Base-by-base conservation (phyloP, 495 filamentous ascomycete species). In the Evansstolkia leycettana region DNA sequence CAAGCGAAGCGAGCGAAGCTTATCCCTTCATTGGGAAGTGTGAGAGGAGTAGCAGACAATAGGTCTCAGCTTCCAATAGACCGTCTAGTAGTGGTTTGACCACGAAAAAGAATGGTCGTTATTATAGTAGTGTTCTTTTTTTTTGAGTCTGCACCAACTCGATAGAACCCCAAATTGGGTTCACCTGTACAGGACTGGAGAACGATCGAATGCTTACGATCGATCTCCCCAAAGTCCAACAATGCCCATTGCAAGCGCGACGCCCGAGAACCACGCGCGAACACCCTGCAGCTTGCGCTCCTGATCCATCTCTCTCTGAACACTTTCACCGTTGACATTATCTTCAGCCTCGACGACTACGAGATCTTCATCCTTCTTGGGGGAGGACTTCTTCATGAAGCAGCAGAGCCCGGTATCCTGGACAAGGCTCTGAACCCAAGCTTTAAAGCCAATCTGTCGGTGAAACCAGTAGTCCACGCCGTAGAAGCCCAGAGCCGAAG, bases 221-320 rank as follows among this genome's bases (percentile, higher is more conserved):
- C 79, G 80, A 65, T 94, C 87, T 1, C 87, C 87, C 87, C 87
- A 94, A 42, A 93, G 72, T 1, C 87, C 87, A 15, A 94, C 69
- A 27, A 93, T 72, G 3, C 74, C 76, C 64, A 93, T 78, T 23
- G 72, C 50, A 49, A 92, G 79, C 0, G 73, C 84, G 36, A 80
- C 9, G 1, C 78, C 79, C 17, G 72, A 67, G 17, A 89, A 52
- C 8, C 55, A 72, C 16, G 68, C 64, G 52, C 81, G 69, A 11
- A 73, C 57, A 15, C 69, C 46, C 57, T 85, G 75, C 40, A 70
- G 65, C 43, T 64, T 58, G 41, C 72, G 65, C 54, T 82, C 80
- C 26, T 57, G 57, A 54, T 80, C 73, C 57, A 92, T 78, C 48
- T 73, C 76, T 26, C 57, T 63, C 48, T 82, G 63, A 17, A 93